Base-by-base conservation (phyloP, 2,329 filamentous ascomycete genomes). In the Colletotrichum sojae region DNA sequence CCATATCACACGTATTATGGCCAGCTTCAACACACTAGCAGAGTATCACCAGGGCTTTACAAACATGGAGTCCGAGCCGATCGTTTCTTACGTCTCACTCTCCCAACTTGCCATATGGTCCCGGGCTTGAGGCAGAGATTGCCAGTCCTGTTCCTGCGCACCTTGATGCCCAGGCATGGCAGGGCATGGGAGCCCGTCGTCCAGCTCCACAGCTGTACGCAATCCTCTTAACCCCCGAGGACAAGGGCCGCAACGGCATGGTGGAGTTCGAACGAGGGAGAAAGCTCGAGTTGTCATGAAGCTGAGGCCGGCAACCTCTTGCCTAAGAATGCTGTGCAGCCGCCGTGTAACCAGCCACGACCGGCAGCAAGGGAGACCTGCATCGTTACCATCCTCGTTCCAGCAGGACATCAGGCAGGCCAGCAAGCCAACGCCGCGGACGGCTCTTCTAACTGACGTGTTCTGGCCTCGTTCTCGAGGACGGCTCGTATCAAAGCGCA, bases 291-390 rank as follows among this genome's bases (percentile, higher is more conserved):
- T 12, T 20, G 53, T 27, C 48, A 40, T 27, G 15, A 25, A 27
- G 12, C 31, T 45, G 18, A 31, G 22, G 20, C 25, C 22, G 25
- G 22, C n/a, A 51, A 25, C 22, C 18, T 53, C 25, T 63, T 39
- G 22, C 36, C 62, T 60, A 66, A 56, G 22, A 66, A 49, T 56
- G 62, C 62, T 60, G 62, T 69, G 66, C 45, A 66, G 55, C 45
- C 53, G 66, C 46, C 48, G 54, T 49, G 48, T 57, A 39, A 25
- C 31, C 45, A 51, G 15, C 27, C 46, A 51, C 22, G 46, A 51
- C 16, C 5, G 52, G 31, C 31, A 36, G 31, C 31, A 36, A 36
- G 31, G 31, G 31, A 36, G 31, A 10, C 31, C 31, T 36, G 27
- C 5, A 53, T 68, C 27, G 13, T 40, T n/a, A 20, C 25, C 46